Conservation (phyloP, 2,329 filamentous ascomycete species). For the Clonostachys rhizophaga region DNA sequence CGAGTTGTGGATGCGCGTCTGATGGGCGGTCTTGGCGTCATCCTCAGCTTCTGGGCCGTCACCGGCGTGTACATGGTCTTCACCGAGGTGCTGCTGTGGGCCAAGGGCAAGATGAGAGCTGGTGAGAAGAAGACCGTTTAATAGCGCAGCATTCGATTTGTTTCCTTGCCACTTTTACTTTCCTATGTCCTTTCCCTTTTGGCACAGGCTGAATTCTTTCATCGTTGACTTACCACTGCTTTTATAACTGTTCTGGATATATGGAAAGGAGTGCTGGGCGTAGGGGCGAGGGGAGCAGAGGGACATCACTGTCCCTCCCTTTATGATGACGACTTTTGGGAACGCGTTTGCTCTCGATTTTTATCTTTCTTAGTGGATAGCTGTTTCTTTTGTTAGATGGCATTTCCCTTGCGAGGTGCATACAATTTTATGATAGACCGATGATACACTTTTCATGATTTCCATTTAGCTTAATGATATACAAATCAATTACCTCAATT, state of each 20-base stretch:
- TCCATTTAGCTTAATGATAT: too few species aligned
- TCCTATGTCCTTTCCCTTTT: neutral
- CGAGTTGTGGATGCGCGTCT: conserved; percentile 36
- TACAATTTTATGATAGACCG: too few species aligned
- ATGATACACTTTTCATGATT: too few species aligned
- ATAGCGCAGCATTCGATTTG: neutral
- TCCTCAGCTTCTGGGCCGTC: conserved; percentile 41
- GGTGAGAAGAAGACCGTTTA: conserved; percentile 13
- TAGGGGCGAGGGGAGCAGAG: too few species aligned
- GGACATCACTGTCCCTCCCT: too few species aligned
- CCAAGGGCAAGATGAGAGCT: conserved; percentile 21
- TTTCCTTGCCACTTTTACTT: neutral
- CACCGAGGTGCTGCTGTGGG: conserved; percentile 36
- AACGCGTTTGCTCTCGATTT: too few species aligned
- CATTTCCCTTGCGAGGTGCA: too few species aligned
- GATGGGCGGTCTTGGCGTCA: conserved; percentile 37
- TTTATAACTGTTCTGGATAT: neutral
- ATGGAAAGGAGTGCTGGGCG: too few species aligned
- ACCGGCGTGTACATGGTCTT: conserved; percentile 44
- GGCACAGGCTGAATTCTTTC: neutral
- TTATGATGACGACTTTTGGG: too few species aligned
- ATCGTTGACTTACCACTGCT: neutral
- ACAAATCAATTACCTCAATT: too few species aligned
- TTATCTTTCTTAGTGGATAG: too few species aligned
- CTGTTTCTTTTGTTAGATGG: too few species aligned